Evolutionary conservation across 2,329 filamentous ascomycete genomes (phyloP), one percentile per base, ranked within the genome.

Genomic region (Coniochaeta sp.): DNA sequence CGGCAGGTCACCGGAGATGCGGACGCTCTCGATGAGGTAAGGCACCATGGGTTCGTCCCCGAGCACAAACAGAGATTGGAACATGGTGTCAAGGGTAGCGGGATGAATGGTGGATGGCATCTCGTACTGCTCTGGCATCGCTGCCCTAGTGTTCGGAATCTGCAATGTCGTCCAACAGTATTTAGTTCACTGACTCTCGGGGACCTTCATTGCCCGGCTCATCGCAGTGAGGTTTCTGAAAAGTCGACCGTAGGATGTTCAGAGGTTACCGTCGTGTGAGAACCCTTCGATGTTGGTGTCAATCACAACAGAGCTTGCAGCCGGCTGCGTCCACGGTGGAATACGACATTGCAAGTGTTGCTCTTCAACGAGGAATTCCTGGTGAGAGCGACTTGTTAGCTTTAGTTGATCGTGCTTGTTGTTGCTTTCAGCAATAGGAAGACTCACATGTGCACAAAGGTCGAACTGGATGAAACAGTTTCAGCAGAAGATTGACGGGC

Each of bases 41-140:
- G 81, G 81, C 0, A 83, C 75, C 79, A 82, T 83, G 2, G 79
- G 73, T 10, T 71, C 69, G 3, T 72, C 70, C 4, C 76, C 72
- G 2, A 82, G 70, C 6, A 75, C 73, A 57, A 85, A 78, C 0
- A 81, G 72, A 0, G 76, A 75, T 59, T 86, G 83, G 26, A 86
- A 77, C 68, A 85, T 78, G 2, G 79, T 71, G 63, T 86, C 83
- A 14, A 86, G 71, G 0, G 82, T 84, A 4, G 80, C 77, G 0
- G 83, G 83, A 62, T 86, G 83, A 17, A 86, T 76, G 5, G 84
- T 60, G 63, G 84, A 80, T 3, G 77, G 72, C 61, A 77, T 84
- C 65, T 85, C 82, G 58, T 79, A 83, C 16, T 75, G 69, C 42
- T 72, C 73, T 0, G 82, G 82, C 82, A 85, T 85, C 52, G 72